Conservation (phyloP, 2,329 filamentous ascomycete species). For the Exophiala viscosa region DNA sequence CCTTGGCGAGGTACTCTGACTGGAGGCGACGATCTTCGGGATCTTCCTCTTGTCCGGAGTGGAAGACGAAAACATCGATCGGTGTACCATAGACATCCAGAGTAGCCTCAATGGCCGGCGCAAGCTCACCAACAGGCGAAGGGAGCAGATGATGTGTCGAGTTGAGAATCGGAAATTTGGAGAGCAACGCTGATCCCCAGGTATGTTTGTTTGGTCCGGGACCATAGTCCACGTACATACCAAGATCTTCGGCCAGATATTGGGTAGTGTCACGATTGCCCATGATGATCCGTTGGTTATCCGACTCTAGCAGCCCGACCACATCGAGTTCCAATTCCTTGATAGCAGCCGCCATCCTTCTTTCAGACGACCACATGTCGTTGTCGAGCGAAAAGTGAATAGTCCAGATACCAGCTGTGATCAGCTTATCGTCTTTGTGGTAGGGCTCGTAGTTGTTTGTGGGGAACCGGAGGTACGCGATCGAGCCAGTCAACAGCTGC, state of each 20-base stretch:
- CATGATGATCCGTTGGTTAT: constrained; percentile 98
- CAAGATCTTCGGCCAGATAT: constrained; percentile 89
- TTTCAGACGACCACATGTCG: constrained; percentile 97
- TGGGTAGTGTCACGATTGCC: constrained; percentile 96
- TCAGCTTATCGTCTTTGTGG: constrained; percentile 77
- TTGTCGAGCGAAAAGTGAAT: constrained; percentile 98
- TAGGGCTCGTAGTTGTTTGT: constrained; percentile 88
- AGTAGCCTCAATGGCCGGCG: constrained; percentile 94
- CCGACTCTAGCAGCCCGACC: constrained; percentile 87
- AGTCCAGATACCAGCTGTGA: constrained; percentile 97
- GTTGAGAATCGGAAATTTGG: constrained; percentile 96
- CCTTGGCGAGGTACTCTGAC: constrained; percentile 74
- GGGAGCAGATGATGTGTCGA: constrained; percentile 94
- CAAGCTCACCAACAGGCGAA: constrained; percentile 88
- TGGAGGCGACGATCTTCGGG: constrained; percentile 85
- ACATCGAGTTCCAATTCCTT: constrained; percentile 96
- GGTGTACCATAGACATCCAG: constrained; percentile 85
- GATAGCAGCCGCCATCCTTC: constrained; percentile 85
- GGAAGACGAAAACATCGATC: constrained; percentile 95
- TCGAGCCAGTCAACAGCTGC: constrained; percentile 73
- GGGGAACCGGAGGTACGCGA: constrained; percentile 88
- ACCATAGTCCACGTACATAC: constrained; percentile 98
- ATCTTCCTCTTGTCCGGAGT: constrained; percentile 97
- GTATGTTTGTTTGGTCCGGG: constrained; percentile 99
- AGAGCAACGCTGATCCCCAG: constrained; percentile 88